Percentiles rank a stretch among this genome's conserved stretches.
Evolutionary conservation across 164 flowering plant species (phyloP).

Genomic region (Magnolia officinalis): DNA sequence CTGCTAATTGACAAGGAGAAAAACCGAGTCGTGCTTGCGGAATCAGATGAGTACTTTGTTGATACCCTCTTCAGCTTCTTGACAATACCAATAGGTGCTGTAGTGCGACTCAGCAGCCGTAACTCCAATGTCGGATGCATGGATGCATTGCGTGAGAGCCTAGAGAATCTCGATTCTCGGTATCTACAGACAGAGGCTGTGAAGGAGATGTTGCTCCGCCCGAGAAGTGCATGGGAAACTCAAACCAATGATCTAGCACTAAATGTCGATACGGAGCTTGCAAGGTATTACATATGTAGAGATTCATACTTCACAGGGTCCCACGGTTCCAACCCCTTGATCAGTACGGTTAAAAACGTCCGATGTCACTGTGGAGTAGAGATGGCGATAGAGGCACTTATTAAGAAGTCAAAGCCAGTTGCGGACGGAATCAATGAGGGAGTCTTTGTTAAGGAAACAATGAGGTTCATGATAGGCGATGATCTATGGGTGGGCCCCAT

Average conservation of each 20-base stretch:
- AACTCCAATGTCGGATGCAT: not conserved
- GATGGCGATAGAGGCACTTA: not conserved
- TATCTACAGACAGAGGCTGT: not conserved
- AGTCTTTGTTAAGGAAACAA: not conserved
- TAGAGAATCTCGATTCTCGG: not conserved
- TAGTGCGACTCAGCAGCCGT: not conserved
- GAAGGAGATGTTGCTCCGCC: not conserved
- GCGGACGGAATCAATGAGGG: not conserved
- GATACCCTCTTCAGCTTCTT: not conserved
- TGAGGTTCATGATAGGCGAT: not conserved
- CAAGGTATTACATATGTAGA: not conserved
- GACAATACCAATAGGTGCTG: not conserved
- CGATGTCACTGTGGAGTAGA: not conserved
- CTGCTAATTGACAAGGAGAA: not conserved
- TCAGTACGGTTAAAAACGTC: not conserved
- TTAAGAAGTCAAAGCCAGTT: not conserved
- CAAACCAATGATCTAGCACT: not conserved
- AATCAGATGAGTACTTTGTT: not conserved
- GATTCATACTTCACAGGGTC: not conserved
- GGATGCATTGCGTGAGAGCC: not conserved
- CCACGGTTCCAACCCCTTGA: not conserved
- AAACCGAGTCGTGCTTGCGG: not conserved
- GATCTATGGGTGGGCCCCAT: not conserved
- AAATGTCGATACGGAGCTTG: not conserved
- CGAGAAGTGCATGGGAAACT: not conserved